A percentile compares a stretch with the other conserved stretches of the same genome.
Evolutionary conservation across 169 alveolate species (phyloP).

Genomic region (Neospora caninum): DNA sequence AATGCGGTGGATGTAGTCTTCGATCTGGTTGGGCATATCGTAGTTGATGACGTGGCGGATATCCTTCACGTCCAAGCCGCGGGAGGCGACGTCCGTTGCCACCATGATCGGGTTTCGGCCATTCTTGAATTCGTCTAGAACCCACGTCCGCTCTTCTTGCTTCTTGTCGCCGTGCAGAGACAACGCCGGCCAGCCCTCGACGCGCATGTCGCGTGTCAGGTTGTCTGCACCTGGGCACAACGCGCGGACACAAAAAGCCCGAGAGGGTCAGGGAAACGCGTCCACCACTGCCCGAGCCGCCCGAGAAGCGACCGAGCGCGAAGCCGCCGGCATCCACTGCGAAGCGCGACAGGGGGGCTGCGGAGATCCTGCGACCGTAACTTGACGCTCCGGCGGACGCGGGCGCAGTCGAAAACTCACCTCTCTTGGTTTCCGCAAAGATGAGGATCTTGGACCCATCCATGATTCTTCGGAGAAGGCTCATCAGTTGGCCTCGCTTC

Average conservation of each 20-base stretch:
- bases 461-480: slow-evolving; percentile 76
- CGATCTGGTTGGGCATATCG: slow-evolving; percentile 98
- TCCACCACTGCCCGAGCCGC: too few species aligned
- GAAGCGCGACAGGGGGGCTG: too few species aligned
- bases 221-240: slow-evolving; percentile 79
- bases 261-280: neutral
- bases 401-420: slow-evolving; percentile 61
- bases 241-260: neutral
- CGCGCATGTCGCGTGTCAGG: slow-evolving; percentile 84
- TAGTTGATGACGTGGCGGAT: slow-evolving; percentile 96
- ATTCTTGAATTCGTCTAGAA: slow-evolving; percentile 93
- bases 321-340: too few species aligned
- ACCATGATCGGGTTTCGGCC: slow-evolving; percentile 94
- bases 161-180: slow-evolving; percentile 98
- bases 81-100: slow-evolving; percentile 99
- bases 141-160: slow-evolving; percentile 93
- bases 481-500: slow-evolving; percentile 73
- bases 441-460: slow-evolving; percentile 88
- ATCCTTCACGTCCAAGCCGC: slow-evolving; percentile 99
- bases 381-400: too few species aligned
- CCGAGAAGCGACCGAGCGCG: too few species aligned
- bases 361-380: too few species aligned
- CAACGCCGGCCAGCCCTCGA: slow-evolving; percentile 94
- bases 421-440: slow-evolving; percentile 90
- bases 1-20: slow-evolving; percentile 98